A percentile compares a stretch with the other conserved stretches of the same genome.
phyloP scores from a whole-genome alignment of 257 asterid species.

The Penstemon barbatus region DNA sequence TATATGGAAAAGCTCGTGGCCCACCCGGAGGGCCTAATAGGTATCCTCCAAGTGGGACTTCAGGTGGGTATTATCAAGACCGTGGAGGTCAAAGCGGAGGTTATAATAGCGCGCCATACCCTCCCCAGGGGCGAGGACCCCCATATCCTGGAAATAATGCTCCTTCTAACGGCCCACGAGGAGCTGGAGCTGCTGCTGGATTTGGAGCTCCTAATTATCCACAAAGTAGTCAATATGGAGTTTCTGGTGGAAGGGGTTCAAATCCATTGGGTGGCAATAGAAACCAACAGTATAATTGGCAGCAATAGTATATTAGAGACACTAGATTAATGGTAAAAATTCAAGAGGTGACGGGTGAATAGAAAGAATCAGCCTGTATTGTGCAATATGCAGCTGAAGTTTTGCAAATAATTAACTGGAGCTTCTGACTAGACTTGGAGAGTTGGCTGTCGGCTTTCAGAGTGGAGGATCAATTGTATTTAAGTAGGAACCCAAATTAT shows the following conservation, averaged over 20 bases:
- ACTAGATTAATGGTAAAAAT: not conserved
- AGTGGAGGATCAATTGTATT: not conserved
- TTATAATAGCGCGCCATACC: constrained; percentile 56
- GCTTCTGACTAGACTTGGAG: constrained; percentile 25
- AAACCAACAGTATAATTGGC: constrained; percentile 92
- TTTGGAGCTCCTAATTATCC: constrained; percentile 68
- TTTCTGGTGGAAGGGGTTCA: constrained; percentile 67
- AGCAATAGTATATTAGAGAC: constrained; percentile 46
- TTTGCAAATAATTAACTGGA: constrained; percentile 22
- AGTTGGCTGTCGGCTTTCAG: constrained; percentile 15
- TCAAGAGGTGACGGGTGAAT: not conserved
- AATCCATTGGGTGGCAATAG: constrained; percentile 61
- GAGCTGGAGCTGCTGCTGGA: constrained; percentile 53
- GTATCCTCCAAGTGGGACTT: constrained; percentile 67
- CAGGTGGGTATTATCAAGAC: constrained; percentile 73
- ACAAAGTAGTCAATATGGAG: constrained; percentile 72
- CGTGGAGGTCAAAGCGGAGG: constrained; percentile 73
- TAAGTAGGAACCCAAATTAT: not conserved
- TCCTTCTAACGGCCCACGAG: constrained; percentile 64
- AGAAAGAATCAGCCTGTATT: constrained; percentile 14
- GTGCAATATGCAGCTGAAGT: constrained; percentile 6
- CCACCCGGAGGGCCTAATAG: constrained; percentile 73
- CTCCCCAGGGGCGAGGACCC: constrained; percentile 70
- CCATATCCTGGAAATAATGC: constrained; percentile 60
- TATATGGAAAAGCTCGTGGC: constrained; percentile 77